Base-by-base conservation (phyloP, 441 rosid species). In the Adansonia grandidieri region DNA sequence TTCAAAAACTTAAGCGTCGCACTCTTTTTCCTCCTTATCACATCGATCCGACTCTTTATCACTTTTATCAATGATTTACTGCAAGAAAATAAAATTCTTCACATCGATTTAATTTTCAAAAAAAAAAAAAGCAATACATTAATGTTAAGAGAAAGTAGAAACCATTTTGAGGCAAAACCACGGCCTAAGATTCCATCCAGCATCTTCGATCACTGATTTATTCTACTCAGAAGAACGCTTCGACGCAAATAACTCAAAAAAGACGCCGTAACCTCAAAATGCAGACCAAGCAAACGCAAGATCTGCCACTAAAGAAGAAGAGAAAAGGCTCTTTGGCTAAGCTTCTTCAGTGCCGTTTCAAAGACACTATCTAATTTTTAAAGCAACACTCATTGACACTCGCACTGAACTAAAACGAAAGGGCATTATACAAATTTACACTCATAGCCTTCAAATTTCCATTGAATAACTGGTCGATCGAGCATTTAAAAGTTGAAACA, bases 1-100 rank as follows among this genome's bases (percentile, higher is more conserved):
- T 91, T 96, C 75, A 96, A 76, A 83, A 91, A 91, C 92, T 86
- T 96, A 84, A 87, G 84, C 76, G 97, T 92, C 1, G 99, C 99
- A 20, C 77, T 90, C 79, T 91, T 87, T 87, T 94, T 96, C 83
- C 98, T 86, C 86, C 93, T 77, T 57, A 90, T 90, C 84, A 93
- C 91, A 75, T 91, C 97, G 91, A 96, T 94, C 92, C 93, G 89
- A 80, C 86, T 90, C 89, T 88, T 93, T 1, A 89, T 86, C 82
- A 85, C 77, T 74, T 96, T 96, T 50, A 96, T 90, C 91, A 92
- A 79, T 77, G 96, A 88, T 78, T 96, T 94, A 74, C 99, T 96
- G 82, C 80, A 48, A 54, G 1, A 53, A 24, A 74, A 32, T 32
- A 32, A 32, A 32, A 32, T 32, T 32, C 40, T 32, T 32, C 4